Evolutionary conservation across 169 alveolate genomes (phyloP).

Genomic region (Theileria annulata): DNA sequence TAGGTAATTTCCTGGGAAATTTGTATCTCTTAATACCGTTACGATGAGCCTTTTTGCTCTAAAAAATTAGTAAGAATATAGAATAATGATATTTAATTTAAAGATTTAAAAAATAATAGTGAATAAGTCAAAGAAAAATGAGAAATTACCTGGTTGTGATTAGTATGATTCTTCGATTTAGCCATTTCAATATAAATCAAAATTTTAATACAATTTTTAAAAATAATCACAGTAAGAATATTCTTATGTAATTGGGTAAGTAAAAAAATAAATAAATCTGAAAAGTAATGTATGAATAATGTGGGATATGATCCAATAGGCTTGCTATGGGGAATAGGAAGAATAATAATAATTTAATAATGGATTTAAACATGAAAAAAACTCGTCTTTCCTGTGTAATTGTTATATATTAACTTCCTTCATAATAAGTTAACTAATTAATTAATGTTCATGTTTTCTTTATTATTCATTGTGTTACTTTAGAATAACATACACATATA

Average conservation of each 20-base stretch:
- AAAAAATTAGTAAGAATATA: neutral
- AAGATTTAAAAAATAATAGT: neutral
- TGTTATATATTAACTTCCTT: too few species aligned
- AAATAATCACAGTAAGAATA: neutral
- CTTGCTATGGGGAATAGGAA: constrained; percentile 1
- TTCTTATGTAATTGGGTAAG: neutral
- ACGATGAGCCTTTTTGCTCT: constrained; percentile 85
- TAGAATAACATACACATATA: too few species aligned
- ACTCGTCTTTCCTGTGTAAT: too few species aligned
- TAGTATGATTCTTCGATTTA: constrained; percentile 87
- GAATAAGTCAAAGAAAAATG: neutral
- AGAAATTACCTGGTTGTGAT: constrained; percentile 83
- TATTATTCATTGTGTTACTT: too few species aligned
- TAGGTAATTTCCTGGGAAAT: constrained; percentile 75
- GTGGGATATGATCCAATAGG: neutral
- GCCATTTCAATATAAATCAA: constrained; percentile 71
- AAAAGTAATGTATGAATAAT: neutral
- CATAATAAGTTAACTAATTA: too few species aligned
- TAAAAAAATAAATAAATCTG: neutral
- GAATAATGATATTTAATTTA: neutral
- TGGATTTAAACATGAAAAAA: neutral
- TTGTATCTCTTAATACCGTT: constrained; percentile 82
- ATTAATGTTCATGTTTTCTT: too few species aligned
- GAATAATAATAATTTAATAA: neutral
- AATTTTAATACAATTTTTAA: neutral